These are phyloP conservation scores for Prunus mongolica DNA, from an alignment of 306 rosid species.

Conservation along the genomic window DNA sequence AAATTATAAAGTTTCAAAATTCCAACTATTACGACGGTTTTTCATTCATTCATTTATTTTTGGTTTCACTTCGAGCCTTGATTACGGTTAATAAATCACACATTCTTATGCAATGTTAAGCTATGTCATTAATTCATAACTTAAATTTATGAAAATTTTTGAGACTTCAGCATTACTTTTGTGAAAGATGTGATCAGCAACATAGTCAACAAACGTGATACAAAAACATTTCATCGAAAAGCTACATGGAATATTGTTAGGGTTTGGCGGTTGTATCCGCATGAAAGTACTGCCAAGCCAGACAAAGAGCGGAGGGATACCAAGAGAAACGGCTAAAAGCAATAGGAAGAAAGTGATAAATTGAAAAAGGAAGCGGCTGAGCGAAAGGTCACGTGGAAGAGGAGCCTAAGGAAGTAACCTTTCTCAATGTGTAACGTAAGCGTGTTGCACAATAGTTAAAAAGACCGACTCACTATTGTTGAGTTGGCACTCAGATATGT, in stretches of 20 bases:
- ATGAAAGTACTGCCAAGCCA: conserved; percentile 5
- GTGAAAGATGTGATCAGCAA: not conserved
- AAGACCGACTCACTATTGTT: not conserved
- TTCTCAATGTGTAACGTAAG: conserved; percentile 35
- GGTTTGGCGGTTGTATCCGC: conserved; percentile 18
- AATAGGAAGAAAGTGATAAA: not conserved
- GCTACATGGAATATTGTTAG: not conserved
- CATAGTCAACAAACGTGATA: not conserved
- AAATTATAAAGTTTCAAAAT: not conserved
- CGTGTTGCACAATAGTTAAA: not conserved
- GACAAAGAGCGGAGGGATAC: not conserved
- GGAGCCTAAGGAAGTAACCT: conserved; percentile 12
- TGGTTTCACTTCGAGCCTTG: not conserved
- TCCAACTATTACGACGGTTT: not conserved
- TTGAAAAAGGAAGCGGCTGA: not conserved
- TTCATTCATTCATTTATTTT: not conserved
- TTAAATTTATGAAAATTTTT: not conserved
- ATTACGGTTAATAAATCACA: not conserved
- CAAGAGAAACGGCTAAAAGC: conserved; percentile 13
- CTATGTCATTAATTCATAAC: not conserved
- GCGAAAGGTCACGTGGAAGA: conserved; percentile 13
- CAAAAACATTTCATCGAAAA: not conserved
- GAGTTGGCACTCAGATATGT: not conserved
- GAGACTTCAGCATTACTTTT: not conserved
- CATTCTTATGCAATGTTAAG: not conserved